Conservation (phyloP, 2,329 filamentous ascomycete species). For the Talaromyces islandicus region DNA sequence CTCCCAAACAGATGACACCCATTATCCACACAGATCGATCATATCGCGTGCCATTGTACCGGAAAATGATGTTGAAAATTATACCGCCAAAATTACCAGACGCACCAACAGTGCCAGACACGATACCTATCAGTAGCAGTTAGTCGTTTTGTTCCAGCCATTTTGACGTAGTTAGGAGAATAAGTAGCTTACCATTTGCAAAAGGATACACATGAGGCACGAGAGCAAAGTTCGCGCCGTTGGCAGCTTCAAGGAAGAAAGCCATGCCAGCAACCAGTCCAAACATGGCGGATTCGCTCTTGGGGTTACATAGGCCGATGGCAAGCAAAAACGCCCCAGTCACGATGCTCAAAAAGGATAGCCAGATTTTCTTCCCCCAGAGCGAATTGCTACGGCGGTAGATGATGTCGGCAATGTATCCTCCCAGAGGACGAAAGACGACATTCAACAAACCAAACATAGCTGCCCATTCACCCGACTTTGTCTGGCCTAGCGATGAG, state of each 20-base stretch:
- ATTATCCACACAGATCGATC: constrained; percentile 73
- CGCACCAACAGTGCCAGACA: constrained; percentile 74
- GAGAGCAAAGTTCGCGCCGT: constrained; percentile 80
- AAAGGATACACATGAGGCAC: constrained; percentile 80
- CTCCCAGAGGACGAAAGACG: constrained; percentile 43
- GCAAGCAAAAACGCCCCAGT: constrained; percentile 56
- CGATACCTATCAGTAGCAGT: constrained; percentile 36
- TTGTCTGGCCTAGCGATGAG: constrained; percentile 48
- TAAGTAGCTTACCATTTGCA: constrained; percentile 59
- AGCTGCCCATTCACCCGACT: constrained; percentile 50
- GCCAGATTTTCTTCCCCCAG: constrained; percentile 60
- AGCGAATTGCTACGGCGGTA: constrained; percentile 48
- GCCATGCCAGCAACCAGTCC: constrained; percentile 71
- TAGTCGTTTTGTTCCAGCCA: background rate
- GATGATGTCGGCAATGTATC: constrained; percentile 50
- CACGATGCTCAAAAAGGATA: constrained; percentile 51
- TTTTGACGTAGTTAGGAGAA: constrained; percentile 1
- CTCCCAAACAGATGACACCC: constrained; percentile 64
- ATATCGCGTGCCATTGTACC: constrained; percentile 65
- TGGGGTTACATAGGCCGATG: constrained; percentile 60
- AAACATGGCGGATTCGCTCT: constrained; percentile 60
- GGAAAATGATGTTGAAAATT: constrained; percentile 75
- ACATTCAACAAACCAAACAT: constrained; percentile 51
- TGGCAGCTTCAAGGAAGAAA: constrained; percentile 77
- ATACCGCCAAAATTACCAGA: constrained; percentile 80